Conservation (phyloP, 345 rosid species). For the Citrus maxima region DNA sequence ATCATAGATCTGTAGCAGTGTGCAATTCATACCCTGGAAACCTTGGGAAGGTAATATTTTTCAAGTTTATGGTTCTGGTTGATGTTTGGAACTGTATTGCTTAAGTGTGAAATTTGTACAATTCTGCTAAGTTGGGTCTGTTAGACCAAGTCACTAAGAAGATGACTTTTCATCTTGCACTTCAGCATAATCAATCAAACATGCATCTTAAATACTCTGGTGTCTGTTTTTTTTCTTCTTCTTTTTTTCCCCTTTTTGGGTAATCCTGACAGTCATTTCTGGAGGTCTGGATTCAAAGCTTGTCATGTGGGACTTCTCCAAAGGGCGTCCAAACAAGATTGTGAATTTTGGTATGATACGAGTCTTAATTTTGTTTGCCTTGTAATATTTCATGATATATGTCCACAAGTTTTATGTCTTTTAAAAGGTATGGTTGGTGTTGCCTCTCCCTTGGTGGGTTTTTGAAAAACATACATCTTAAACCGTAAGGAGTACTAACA, state of each 20-base stretch:
- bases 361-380: not conserved
- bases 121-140: not conserved
- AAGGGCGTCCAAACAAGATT: constrained; percentile 63
- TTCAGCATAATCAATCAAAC: constrained; percentile 1
- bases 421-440: not conserved
- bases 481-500: not conserved
- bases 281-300: constrained; percentile 95
- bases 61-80: constrained; percentile 4
- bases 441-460: not conserved
- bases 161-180: not conserved
- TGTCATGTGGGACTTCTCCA: constrained; percentile 91
- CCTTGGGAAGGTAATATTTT: constrained; percentile 79
- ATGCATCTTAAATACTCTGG: not conserved
- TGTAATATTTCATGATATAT: not conserved
- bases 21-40: constrained; percentile 92
- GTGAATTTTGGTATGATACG: constrained; percentile 63
- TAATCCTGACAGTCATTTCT: constrained; percentile 51
- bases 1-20: constrained; percentile 76
- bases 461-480: not conserved
- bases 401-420: not conserved
- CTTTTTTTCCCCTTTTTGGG: not conserved
- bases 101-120: not conserved
- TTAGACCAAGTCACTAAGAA: not conserved
- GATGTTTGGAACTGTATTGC: not conserved
- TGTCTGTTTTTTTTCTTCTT: not conserved